Base-by-base conservation (phyloP, 179 eudicot species). In the Spergularia azorica region DNA sequence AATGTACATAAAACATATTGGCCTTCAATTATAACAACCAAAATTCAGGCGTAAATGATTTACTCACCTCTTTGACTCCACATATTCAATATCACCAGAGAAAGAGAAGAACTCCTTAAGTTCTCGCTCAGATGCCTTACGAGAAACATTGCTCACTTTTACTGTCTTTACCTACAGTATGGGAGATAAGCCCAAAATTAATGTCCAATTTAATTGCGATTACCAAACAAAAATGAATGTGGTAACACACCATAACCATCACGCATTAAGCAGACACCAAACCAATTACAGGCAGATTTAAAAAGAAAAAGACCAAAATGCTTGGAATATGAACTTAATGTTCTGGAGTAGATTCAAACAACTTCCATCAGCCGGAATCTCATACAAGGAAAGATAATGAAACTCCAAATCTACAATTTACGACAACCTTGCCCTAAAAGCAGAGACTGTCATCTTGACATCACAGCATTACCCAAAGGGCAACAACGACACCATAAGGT, bases 91-190 rank as follows among this genome's bases (percentile, higher is more conserved):
- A 67, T 91, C 96, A 73, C 98, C 98, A 61, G 97, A 91, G 74
- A 93, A 93, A 57, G 97, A 92, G 76, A 95, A 95, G 84, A 95
- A 95, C 82, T 95, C 97, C 82, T 89, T 86, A 66, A 95, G 78
- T 54, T 92, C 97, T 65, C 86, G 87, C 65, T 84, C 86, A 32
- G 92, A 85, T 55, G 98, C 98, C 61, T 84, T 88, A 10, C 86
- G 36, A 48, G 98, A 92, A 56, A 95, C 86, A 83, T 95, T 92
- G 90, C 90, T 88, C 75, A 93, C 98, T 83, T 84, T 92, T 3
- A 91, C 91, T 2, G 98, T 93, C 82, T 48, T 89, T 58, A 78
- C 83, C 98, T 95, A 83, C 64, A 80, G 67, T 12, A 63, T 2
- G 56, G 1, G 67, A 50, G 61, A 79, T 18, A 69, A 69, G 39